Conservation (phyloP, 495 filamentous ascomycete species). For the Penicillium lividum region DNA sequence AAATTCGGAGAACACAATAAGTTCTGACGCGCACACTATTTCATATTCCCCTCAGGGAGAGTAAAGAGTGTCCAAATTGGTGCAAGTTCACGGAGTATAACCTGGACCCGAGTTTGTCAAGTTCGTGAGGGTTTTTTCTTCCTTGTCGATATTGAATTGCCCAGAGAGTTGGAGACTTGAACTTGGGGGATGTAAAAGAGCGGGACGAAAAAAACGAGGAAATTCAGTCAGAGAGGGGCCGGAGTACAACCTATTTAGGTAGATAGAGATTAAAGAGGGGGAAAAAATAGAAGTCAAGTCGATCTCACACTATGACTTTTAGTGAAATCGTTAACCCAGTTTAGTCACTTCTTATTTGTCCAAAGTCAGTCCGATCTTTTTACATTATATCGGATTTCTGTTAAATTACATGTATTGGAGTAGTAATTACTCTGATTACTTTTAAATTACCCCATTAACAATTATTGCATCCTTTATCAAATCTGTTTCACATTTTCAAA, state of each 20-base stretch:
- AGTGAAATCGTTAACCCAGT: too few species aligned
- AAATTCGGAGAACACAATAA: background rate
- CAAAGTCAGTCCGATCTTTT: background rate
- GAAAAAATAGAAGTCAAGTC: background rate
- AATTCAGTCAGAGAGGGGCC: constrained; percentile 8
- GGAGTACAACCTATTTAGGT: background rate
- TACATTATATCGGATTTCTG: background rate
- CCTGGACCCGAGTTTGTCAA: background rate
- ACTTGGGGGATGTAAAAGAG: constrained; percentile 5
- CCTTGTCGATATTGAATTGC: background rate
- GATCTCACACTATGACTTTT: background rate
- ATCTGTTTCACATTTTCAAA: too few species aligned
- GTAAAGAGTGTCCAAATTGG: background rate
- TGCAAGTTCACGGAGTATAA: background rate
- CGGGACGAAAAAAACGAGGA: constrained; percentile 2
- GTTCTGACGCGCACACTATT: background rate
- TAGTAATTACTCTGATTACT: background rate
- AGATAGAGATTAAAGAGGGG: constrained; percentile 2
- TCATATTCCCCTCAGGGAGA: constrained; percentile 3
- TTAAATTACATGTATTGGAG: background rate
- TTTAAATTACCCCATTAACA: too few species aligned
- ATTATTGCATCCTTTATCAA: too few species aligned
- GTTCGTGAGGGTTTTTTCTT: background rate
- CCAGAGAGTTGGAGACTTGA: too few species aligned
- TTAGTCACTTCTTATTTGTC: too few species aligned